Evolutionary conservation across 192 early-diverging fungal species (phyloP).

Genomic region (Ambispora gerdemannii): DNA sequence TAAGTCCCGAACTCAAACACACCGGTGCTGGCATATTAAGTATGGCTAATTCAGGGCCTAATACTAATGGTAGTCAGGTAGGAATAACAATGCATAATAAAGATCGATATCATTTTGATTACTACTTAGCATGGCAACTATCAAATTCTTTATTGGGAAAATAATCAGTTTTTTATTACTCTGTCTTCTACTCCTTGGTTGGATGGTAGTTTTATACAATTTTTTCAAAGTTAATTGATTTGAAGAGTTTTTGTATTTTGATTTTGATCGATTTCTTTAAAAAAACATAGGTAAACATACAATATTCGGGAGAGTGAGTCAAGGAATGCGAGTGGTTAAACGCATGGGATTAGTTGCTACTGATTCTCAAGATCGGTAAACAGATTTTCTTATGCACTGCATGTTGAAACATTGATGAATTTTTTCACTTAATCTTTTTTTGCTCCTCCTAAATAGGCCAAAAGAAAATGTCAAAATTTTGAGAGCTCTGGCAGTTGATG

Average conservation of each 20-base stretch:
- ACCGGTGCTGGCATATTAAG: slow-evolving; percentile 86
- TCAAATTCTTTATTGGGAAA: slow-evolving; percentile 1
- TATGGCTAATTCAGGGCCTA: slow-evolving; percentile 81
- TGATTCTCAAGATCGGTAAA: slow-evolving; percentile 52
- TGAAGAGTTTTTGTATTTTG: neutral
- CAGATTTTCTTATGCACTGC: neutral
- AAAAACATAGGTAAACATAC: slow-evolving; percentile 74
- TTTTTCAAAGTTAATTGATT: neutral
- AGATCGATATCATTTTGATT: neutral
- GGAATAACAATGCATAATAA: neutral
- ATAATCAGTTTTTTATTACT: slow-evolving; percentile 80
- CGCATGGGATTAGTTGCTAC: slow-evolving; percentile 68
- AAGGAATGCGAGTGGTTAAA: slow-evolving; percentile 80
- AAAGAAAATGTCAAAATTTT: slow-evolving; percentile 48
- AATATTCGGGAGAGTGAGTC: slow-evolving; percentile 83
- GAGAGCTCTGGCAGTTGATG: slow-evolving; percentile 29
- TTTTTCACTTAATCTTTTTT: neutral
- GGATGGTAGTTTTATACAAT: slow-evolving; percentile 59
- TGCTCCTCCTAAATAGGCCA: slow-evolving; percentile 29
- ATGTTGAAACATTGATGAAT: neutral
- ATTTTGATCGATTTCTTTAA: slow-evolving; percentile 36
- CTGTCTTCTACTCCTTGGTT: slow-evolving; percentile 89
- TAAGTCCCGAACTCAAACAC: slow-evolving; percentile 72
- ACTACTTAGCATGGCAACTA: slow-evolving; percentile 25
- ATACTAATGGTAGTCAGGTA: slow-evolving; percentile 65